A percentile compares a stretch with the other conserved stretches of the same genome.
Conservation (phyloP, 2,329 filamentous ascomycete species). For the Hawksworthiomyces lignivorus region DNA sequence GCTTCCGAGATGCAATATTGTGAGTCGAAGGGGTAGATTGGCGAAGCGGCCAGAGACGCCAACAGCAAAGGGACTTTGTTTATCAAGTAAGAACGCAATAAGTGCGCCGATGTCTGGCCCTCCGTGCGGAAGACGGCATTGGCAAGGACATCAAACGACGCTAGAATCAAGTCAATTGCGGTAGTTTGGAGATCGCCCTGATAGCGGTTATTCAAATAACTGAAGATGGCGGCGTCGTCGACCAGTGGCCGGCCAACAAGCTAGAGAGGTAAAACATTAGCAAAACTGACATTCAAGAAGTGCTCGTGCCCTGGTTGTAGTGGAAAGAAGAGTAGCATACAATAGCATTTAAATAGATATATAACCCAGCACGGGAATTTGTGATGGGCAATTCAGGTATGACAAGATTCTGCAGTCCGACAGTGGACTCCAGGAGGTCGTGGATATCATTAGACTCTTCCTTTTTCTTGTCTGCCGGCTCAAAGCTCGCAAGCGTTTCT, state of each 20-base stretch:
- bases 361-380: slow-evolving; percentile 74
- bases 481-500: slow-evolving; percentile 46
- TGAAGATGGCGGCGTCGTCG: slow-evolving; percentile 71
- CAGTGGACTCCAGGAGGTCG: slow-evolving; percentile 48
- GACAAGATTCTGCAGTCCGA: slow-evolving; percentile 47
- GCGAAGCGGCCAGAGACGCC: slow-evolving; percentile 43
- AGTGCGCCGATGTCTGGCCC: slow-evolving; percentile 52
- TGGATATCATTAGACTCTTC: slow-evolving; percentile 45
- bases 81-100: slow-evolving; percentile 80
- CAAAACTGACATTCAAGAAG: neutral
- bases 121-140: slow-evolving; percentile 70
- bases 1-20: slow-evolving; percentile 66
- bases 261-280: slow-evolving; percentile 35
- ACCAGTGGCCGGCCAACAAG: slow-evolving; percentile 74
- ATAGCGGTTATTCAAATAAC: slow-evolving; percentile 78
- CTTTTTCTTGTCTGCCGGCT: slow-evolving; percentile 42
- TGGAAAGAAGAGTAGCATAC: slow-evolving; percentile 39
- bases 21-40: slow-evolving; percentile 63
- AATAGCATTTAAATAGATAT: slow-evolving; percentile 75
- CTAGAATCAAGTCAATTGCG: slow-evolving; percentile 74
- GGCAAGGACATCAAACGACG: slow-evolving; percentile 82
- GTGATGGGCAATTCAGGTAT: slow-evolving; percentile 59
- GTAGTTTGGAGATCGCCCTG: slow-evolving; percentile 67
- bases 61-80: slow-evolving; percentile 53
- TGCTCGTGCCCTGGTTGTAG: neutral